A percentile compares a stretch with the other conserved stretches of the same genome.
These are phyloP conservation scores for Schwanniomyces sp. DNA, from an alignment of 805 yeast species.

Conservation along the genomic window DNA sequence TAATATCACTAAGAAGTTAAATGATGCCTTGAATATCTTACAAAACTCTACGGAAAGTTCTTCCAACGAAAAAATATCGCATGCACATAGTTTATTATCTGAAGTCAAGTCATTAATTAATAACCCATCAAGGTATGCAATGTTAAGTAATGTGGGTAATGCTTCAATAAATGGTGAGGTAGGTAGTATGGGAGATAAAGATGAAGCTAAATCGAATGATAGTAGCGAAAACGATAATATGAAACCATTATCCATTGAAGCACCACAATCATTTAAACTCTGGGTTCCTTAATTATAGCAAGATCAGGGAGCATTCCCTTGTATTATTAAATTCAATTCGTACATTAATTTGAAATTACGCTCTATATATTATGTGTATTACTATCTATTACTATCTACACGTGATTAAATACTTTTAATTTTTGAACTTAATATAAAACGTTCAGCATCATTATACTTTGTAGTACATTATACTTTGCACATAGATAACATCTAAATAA, in stretches of 20 bases:
- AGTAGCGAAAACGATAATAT: slow-evolving; percentile 3
- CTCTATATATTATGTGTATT: not conserved
- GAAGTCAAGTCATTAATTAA: slow-evolving; percentile 33
- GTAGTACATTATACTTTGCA: no score
- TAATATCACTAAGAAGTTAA: slow-evolving; percentile 47
- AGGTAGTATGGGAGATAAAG: slow-evolving; percentile 1
- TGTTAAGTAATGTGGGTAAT: slow-evolving; percentile 13
- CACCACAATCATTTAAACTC: slow-evolving; percentile 44
- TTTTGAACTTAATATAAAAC: not conserved
- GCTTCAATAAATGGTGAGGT: slow-evolving; percentile 1
- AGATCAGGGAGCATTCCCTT: not conserved
- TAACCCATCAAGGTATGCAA: slow-evolving; percentile 30
- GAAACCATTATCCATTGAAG: slow-evolving; percentile 39
- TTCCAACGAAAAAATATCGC: slow-evolving; percentile 4
- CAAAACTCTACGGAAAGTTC: slow-evolving; percentile 9
- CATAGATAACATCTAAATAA: not conserved
- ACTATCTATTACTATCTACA: not conserved
- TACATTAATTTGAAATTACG: not conserved
- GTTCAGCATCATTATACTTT: no score
- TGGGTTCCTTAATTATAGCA: slow-evolving; percentile 38
- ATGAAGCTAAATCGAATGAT: slow-evolving; percentile 3
- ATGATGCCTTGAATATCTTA: slow-evolving; percentile 26
- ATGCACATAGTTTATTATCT: slow-evolving; percentile 18
- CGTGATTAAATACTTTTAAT: not conserved
- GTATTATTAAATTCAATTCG: slow-evolving; percentile 4